phyloP scores from a whole-genome alignment of 129 eudicot species.

The Flaveria sonorensis region DNA sequence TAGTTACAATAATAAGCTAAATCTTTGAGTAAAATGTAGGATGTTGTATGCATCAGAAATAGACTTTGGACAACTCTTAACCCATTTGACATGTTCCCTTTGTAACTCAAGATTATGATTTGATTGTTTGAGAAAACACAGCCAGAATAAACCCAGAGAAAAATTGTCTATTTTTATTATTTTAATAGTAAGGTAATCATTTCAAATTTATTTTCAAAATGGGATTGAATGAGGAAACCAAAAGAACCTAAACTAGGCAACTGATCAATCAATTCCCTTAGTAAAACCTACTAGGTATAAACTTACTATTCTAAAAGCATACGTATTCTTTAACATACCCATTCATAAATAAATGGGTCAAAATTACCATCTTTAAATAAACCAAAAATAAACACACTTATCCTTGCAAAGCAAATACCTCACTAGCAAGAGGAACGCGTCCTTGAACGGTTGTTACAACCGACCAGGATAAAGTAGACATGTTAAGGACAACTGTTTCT shows the following conservation, averaged over 20 bases:
- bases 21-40: background rate
- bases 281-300: background rate
- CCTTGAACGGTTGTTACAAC: conserved; percentile 86
- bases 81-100: background rate
- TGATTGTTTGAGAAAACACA: conserved; percentile 1
- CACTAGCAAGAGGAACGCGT: conserved; percentile 93
- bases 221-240: background rate
- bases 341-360: background rate
- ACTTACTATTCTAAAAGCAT: background rate
- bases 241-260: background rate
- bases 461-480: conserved; percentile 99
- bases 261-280: background rate
- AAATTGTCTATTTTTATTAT: background rate
- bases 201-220: background rate
- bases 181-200: background rate
- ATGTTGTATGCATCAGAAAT: background rate
- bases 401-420: conserved; percentile 52
- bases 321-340: background rate
- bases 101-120: background rate
- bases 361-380: background rate
- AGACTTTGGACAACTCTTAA: background rate
- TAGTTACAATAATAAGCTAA: background rate
- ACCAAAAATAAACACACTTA: background rate
- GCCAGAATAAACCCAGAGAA: background rate
- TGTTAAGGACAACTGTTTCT: conserved; percentile 92